Base-by-base conservation (phyloP, 2,329 filamentous ascomycete genomes). In the Colletotrichum scovillei region DNA sequence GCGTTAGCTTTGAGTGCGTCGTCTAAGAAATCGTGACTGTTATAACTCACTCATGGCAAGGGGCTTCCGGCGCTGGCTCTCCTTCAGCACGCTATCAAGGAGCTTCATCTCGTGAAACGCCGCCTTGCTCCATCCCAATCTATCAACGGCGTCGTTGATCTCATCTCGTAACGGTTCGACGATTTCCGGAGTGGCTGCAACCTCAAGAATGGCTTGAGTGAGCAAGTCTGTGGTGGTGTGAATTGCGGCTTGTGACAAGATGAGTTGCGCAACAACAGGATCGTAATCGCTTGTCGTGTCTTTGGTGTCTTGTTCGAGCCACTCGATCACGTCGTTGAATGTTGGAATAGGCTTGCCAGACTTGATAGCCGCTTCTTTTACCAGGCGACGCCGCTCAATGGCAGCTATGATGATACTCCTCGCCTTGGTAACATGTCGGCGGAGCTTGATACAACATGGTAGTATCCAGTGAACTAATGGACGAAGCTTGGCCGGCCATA, bases 221-320 rank as follows among this genome's bases (percentile, higher is more conserved):
- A 81, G 35, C 7, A 79, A 64, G 58, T 84, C 81, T 2, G 82
- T 81, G 0, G 84, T 85, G 8, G 82, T 85, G 76, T 86, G 84
- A 26, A 86, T 84, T 9, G 84, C 83, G 3, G 81, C 82, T 58
- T 95, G 93, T 57, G 93, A 89, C 0, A 97, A 95, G 8, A 98
- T 88, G 35, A 94, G 87, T 79, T 97, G 94, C 49, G 94, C 94
- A 12, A 81, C 82, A 22, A 92, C 85, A 0, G 87, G 84, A 35
- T 35, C 32, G 11, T 35, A 35, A 35, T 35, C 32, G 11, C 32
- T 35, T 35, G 80, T 95, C 89, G 80, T 95, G 19, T 52, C 19
- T 9, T 52, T 22, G 49, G 49, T n/a, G 7, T 52, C 49, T 22
- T 52, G 49, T 24, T 52, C 49, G 12, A 22, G 49, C 49, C 49